Evolutionary conservation across 352 stramenopile genomes (phyloP).

Genomic region (Phytophthora megakarya): DNA sequence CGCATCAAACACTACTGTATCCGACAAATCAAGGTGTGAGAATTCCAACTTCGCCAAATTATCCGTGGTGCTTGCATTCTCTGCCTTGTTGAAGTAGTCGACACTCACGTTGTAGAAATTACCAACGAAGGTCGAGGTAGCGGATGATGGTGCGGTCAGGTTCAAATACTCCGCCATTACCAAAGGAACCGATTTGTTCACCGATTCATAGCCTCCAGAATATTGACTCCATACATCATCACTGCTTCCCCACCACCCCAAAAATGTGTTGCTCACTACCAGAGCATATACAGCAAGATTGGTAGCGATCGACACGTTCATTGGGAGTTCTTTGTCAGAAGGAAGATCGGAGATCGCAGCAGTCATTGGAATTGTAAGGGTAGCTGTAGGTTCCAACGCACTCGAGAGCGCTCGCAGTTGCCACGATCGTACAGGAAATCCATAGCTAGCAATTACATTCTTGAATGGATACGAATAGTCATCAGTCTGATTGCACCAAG

Average conservation of each 20-base stretch:
- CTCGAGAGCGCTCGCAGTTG: conserved; percentile 10
- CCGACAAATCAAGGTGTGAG: conserved; percentile 9
- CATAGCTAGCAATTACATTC: conserved; percentile 6
- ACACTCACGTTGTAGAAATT: not conserved
- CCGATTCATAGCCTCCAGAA: not conserved
- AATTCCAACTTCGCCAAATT: conserved; percentile 13
- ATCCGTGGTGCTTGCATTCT: conserved; percentile 6
- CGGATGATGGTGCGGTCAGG: not conserved
- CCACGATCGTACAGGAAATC: conserved; percentile 10
- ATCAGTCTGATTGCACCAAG: conserved; percentile 6
- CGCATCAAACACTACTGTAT: not conserved
- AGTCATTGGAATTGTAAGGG: conserved; percentile 12
- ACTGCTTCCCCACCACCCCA: conserved; percentile 5
- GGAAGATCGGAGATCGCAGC: not conserved
- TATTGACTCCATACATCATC: not conserved
- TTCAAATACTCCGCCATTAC: conserved; percentile 13
- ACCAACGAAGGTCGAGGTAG: not conserved
- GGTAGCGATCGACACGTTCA: conserved; percentile 5
- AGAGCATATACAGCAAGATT: conserved; percentile 14
- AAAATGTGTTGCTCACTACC: conserved; percentile 6
- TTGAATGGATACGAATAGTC: conserved; percentile 6
- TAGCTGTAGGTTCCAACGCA: not conserved
- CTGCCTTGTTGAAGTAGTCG: conserved; percentile 12
- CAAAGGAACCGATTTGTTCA: not conserved
- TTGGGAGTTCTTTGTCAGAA: not conserved